Evolutionary conservation across 495 filamentous ascomycete genomes (phyloP), one percentile per base, ranked within the genome.

Genomic region (Lentithecium fluviatile): DNA sequence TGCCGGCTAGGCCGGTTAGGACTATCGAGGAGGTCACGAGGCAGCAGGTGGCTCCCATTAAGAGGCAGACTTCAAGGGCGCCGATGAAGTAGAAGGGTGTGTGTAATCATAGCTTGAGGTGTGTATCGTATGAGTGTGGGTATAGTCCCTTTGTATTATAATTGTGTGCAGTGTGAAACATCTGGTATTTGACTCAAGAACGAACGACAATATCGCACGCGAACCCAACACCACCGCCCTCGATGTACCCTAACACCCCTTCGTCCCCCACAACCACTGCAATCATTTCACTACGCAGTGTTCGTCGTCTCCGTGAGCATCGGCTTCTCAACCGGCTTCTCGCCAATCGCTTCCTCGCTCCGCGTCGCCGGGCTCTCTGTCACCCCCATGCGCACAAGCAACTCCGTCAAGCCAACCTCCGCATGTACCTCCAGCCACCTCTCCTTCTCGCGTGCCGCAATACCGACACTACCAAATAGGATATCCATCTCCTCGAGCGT

Each of bases 401-500:
- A 17, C 15, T 60, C 58, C 0, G 47, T 45, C 56, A 68, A 45
- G 6, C 65, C 65, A 17, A 68, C 65, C 42, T 68, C 65, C 13
- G 40, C 52, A 50, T 68, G 55, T 11, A 68, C 61, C 32, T 65
- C 60, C 13, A 17, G 37, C 65, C 60, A 64, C 20, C 55, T 45
- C 65, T 68, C 65, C 48, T 63, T 62, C 50, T 68, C 65, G 6
- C 46, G 45, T 19, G 64, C 56, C 1, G 65, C 65, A 13, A 61
- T 50, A 53, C 65, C 65, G 12, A 65, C 52, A 21, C 36, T 50
- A 36, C 88, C 88, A 69, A 93, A 92, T 49, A 91, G 80, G 56
- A 88, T 78, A 62, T 92, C 89, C 87, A 83, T 81, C 67, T 81
- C 75, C 68, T 75, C 74, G 62, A 65, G 64, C 47, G 69, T 83